Conservation (phyloP, 2,329 filamentous ascomycete species). For the Thelonectria rubi region DNA sequence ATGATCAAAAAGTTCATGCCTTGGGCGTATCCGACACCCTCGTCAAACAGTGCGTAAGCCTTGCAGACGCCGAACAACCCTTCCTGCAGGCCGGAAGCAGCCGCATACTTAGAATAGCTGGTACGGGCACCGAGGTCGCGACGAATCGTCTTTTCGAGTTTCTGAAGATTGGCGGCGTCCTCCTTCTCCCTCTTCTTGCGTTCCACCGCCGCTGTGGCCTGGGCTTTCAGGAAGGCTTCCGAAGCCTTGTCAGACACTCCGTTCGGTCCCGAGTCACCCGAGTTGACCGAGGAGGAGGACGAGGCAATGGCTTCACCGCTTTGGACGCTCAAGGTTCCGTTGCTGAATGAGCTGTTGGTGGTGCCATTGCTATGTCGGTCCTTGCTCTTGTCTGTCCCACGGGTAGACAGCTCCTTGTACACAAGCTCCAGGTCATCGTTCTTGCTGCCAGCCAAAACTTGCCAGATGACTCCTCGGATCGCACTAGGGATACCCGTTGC, state of each 20-base stretch:
- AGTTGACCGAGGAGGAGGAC: slow-evolving; percentile 86
- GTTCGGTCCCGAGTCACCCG: slow-evolving; percentile 73
- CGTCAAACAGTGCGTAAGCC: slow-evolving; percentile 94
- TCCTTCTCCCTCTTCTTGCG: slow-evolving; percentile 83
- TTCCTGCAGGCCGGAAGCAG: slow-evolving; percentile 90
- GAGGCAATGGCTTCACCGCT: slow-evolving; percentile 74
- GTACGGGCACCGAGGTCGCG: slow-evolving; percentile 91
- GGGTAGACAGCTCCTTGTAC: slow-evolving; percentile 82
- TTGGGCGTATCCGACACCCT: slow-evolving; percentile 94
- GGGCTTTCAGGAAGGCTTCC: slow-evolving; percentile 72
- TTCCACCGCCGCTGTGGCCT: slow-evolving; percentile 70
- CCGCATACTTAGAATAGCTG: slow-evolving; percentile 95
- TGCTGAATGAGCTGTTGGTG: slow-evolving; percentile 61
- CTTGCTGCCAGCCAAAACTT: slow-evolving; percentile 94
- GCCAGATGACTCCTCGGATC: slow-evolving; percentile 98
- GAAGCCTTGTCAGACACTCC: slow-evolving; percentile 66
- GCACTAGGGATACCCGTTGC: slow-evolving; percentile 92
- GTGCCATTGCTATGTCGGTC: slow-evolving; percentile 66
- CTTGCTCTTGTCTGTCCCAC: slow-evolving; percentile 84
- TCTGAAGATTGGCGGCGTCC: slow-evolving; percentile 76
- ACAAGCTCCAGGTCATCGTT: slow-evolving; percentile 86
- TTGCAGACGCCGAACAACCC: slow-evolving; percentile 96
- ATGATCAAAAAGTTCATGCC: slow-evolving; percentile 99
- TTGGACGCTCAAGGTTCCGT: slow-evolving; percentile 64
- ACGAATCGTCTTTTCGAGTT: slow-evolving; percentile 90